These are phyloP conservation scores for Beauveria sp. DNA, from an alignment of 2,329 filamentous ascomycete genomes.

Conservation along the genomic window DNA sequence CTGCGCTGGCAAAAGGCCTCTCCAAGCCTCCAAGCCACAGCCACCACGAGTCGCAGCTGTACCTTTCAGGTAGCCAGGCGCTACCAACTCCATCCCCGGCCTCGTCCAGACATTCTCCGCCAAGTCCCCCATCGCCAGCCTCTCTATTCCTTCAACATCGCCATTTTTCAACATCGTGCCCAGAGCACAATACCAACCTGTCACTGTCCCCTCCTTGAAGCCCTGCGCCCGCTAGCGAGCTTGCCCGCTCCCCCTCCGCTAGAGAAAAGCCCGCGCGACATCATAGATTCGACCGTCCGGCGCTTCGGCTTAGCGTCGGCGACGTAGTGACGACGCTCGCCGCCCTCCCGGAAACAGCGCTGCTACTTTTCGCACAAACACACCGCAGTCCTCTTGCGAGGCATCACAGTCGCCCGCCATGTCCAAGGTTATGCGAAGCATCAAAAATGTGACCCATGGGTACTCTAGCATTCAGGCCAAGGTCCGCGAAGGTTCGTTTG, in stretches of 20 bases:
- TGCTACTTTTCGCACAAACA: background rate
- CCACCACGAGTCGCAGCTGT: slow-evolving; percentile 7
- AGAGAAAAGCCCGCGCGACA: slow-evolving; percentile 3
- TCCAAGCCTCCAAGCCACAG: slow-evolving; percentile 2
- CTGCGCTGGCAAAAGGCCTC: background rate
- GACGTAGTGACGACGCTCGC: slow-evolving; percentile 10
- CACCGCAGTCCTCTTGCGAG: slow-evolving; percentile 1
- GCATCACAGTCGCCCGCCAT: slow-evolving; percentile 43
- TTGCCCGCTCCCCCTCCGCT: background rate
- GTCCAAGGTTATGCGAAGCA: slow-evolving; percentile 95
- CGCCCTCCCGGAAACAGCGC: background rate
- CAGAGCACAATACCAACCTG: background rate
- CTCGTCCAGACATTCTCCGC: background rate
- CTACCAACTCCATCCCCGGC: background rate
- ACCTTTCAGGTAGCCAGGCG: background rate
- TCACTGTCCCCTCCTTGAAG: background rate
- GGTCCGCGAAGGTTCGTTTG: slow-evolving; percentile 79
- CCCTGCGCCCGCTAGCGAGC: background rate
- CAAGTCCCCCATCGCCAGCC: background rate
- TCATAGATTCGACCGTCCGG: slow-evolving; percentile 5
- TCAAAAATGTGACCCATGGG: slow-evolving; percentile 99
- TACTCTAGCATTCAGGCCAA: slow-evolving; percentile 96
- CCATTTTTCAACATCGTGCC: background rate
- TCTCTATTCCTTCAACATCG: background rate
- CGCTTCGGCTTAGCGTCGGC: slow-evolving; percentile 11